phyloP scores from a whole-genome alignment of 495 filamentous ascomycete species.

The Lasiosphaeria hispida region DNA sequence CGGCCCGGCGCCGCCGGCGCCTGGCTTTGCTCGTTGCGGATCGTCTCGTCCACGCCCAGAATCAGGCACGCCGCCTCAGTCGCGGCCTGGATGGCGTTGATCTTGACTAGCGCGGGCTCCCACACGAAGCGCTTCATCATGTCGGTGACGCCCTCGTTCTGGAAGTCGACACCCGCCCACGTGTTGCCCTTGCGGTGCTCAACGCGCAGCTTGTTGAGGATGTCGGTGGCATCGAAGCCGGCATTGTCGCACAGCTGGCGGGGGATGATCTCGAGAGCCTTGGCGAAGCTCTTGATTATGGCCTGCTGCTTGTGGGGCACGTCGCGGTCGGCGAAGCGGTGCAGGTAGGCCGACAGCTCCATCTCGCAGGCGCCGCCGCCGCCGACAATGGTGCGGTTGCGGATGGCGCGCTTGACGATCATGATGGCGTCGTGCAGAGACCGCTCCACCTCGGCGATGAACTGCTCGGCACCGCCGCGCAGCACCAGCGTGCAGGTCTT shows the following conservation, averaged over 20 bases:
- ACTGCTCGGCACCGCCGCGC: constrained; percentile 95
- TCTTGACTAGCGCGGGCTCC: constrained; percentile 94
- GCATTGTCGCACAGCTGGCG: constrained; percentile 97
- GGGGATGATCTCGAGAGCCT: constrained; percentile 94
- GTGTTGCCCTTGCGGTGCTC: constrained; percentile 87
- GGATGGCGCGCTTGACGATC: constrained; percentile 96
- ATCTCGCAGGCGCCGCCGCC: constrained; percentile 95
- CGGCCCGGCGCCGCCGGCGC: constrained; percentile 73
- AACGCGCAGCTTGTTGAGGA: constrained; percentile 89
- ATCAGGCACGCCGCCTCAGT: constrained; percentile 95
- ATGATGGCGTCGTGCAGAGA: constrained; percentile 98
- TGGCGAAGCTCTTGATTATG: constrained; percentile 96
- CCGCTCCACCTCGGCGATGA: constrained; percentile 97
- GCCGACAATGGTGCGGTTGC: constrained; percentile 89
- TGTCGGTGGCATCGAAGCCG: constrained; percentile 96
- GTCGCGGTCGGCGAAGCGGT: constrained; percentile 86
- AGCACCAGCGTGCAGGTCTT: constrained; percentile 97
- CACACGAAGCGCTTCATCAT: constrained; percentile 94
- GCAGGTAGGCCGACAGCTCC: constrained; percentile 91
- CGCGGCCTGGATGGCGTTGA: constrained; percentile 94
- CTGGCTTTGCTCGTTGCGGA: constrained; percentile 90
- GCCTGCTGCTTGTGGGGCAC: constrained; percentile 93
- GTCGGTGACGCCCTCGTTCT: constrained; percentile 83
- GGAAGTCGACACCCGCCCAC: constrained; percentile 96
- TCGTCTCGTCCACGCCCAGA: constrained; percentile 94